Base-by-base conservation (phyloP, 2,329 filamentous ascomycete species). In the Incumbomyces lentus region DNA sequence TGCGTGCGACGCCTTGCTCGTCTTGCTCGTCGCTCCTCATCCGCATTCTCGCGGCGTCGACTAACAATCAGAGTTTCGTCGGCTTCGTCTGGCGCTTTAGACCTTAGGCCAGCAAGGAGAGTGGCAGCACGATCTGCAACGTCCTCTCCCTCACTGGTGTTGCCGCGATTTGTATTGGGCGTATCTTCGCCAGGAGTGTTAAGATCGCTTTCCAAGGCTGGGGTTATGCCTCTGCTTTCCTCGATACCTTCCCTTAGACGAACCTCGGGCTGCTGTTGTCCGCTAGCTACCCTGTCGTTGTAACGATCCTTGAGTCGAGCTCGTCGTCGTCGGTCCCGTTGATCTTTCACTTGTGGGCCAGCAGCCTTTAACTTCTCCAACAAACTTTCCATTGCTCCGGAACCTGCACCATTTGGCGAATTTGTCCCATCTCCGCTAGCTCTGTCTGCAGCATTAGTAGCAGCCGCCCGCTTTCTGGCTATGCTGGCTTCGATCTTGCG, bases 281-380 rank as follows among this genome's bases (percentile, higher is more conserved):
- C 90, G 14, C 84, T 90, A 13, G 90, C 87, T 44, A 95, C 78
- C 51, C 90, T 85, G 29, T 92, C 84, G 66, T 94, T 86, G 61
- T 95, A 87, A 22, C 82, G 76, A 60, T 95, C 89, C 75, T 94
- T 93, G 57, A 96, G 76, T 46, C 90, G 76, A 33, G 89, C 88
- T 55, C 90, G 79, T 49, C 90, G 79, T 52, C 92, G 80, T 57
- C 88, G 80, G 64, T 96, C 92, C 60, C 90, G 79, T 64, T 93
- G 84, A 63, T 95, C 89, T 63, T 86, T 76, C 22, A 86, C 79
- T 68, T 95, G 86, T 26, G 92, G 90, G 47, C 89, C 90, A 1
- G 92, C 92, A 47, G 88, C 89, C 48, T 92, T 84, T 47, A 98
- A 72, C 67, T 96, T 96, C 77, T 95, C 87, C 40, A 98, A 78